Evolutionary conservation across 2,329 filamentous ascomycete species (phyloP).

Genomic region (Penicillium sp.): DNA sequence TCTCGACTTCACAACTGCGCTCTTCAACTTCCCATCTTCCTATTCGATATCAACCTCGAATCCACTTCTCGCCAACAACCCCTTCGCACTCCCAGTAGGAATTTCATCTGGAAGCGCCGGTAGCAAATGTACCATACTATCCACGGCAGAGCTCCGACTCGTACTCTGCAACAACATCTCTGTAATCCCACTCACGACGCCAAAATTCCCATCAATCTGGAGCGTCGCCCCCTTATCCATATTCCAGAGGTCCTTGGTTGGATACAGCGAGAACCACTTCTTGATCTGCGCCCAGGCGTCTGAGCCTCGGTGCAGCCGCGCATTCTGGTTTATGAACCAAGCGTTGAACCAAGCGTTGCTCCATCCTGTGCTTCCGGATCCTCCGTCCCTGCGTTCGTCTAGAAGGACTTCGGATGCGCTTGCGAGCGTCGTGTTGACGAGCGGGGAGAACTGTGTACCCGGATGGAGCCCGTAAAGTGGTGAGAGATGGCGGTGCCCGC

Average conservation of each 20-base stretch:
- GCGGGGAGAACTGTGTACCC: conserved; percentile 9
- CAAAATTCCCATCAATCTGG: conserved; percentile 20
- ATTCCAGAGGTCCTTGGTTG: conserved; percentile 13
- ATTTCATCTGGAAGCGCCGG: conserved; percentile 42
- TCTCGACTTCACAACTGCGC: neutral
- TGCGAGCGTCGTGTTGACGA: neutral
- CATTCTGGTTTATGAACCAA: conserved; percentile 15
- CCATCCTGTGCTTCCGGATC: conserved; percentile 15
- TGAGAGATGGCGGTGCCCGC: conserved; percentile 13
- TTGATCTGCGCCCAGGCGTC: conserved; percentile 11
- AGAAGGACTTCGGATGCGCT: conserved; percentile 12
- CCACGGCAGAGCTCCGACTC: neutral
- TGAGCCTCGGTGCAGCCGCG: conserved; percentile 3
- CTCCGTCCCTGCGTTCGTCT: neutral
- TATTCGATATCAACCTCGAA: conserved; percentile 44
- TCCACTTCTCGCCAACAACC: conserved; percentile 40
- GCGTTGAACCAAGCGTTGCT: conserved; percentile 10
- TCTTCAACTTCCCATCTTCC: conserved; percentile 16
- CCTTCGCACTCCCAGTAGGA: conserved; percentile 34
- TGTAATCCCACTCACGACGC: conserved; percentile 10
- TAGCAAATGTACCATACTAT: conserved; percentile 35
- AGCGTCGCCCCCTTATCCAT: conserved; percentile 8
- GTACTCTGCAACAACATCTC: conserved; percentile 14
- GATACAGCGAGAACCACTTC: conserved; percentile 6
- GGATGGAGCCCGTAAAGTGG: conserved; percentile 4